Percentiles rank a stretch among this genome's conserved stretches.
Evolutionary conservation across 441 rosid species (phyloP).

Genomic region (Dalechampia spathulata): DNA sequence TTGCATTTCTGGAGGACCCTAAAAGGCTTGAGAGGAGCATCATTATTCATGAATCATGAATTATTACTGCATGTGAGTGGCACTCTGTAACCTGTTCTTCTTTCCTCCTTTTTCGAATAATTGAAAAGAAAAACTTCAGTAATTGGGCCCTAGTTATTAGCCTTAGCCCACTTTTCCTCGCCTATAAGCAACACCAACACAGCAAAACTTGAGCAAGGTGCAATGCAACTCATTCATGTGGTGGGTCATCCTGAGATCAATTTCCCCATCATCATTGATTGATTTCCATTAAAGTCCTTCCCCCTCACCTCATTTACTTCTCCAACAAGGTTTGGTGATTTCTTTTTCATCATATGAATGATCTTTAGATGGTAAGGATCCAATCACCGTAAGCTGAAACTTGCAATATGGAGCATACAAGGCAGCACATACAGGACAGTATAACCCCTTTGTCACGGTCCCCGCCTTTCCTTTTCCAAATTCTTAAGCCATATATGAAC

Average conservation of each 20-base stretch:
- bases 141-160: background rate
- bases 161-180: background rate
- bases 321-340: too few relatives aligned
- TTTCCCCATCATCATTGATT: background rate
- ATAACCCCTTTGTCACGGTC: background rate
- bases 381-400: too few relatives aligned
- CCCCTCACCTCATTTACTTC: too few relatives aligned
- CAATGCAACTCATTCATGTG: background rate
- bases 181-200: background rate
- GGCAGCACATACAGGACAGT: background rate
- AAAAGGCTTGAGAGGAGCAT: background rate
- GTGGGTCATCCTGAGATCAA: background rate
- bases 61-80: slow-evolving; percentile 11
- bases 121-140: background rate
- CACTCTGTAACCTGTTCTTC: background rate
- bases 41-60: slow-evolving; percentile 7
- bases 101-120: too few relatives aligned
- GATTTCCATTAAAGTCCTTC: background rate
- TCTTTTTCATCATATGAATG: too few relatives aligned
- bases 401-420: too few relatives aligned
- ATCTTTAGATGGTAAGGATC: too few relatives aligned
- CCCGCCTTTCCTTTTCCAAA: slow-evolving; percentile 2
- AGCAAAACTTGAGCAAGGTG: background rate
- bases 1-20: background rate
- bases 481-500: background rate